phyloP scores from a whole-genome alignment of 1,139 yeast species.

The Kodamaea arcana region DNA sequence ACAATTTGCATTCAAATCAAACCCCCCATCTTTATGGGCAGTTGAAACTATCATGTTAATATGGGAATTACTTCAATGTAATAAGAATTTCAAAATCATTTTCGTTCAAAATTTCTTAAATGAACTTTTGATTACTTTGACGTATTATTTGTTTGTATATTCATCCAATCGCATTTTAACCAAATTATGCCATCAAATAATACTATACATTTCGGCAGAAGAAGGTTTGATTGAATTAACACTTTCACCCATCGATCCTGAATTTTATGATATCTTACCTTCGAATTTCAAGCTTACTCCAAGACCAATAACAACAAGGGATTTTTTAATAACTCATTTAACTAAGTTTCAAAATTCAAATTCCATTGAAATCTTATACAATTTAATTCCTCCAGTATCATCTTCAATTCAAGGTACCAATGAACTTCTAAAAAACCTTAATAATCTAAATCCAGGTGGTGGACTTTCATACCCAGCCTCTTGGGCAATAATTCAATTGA shows the following conservation, averaged over 20 bases:
- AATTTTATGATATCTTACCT: constrained; percentile 47
- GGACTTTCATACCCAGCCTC: constrained; percentile 63
- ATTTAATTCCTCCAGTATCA: constrained; percentile 49
- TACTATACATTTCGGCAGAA: constrained; percentile 60
- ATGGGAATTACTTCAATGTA: constrained; percentile 79
- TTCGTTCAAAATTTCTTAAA: constrained; percentile 47
- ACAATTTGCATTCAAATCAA: constrained; percentile 15
- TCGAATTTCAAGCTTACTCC: constrained; percentile 36
- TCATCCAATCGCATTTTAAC: constrained; percentile 43
- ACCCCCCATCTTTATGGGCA: constrained; percentile 46
- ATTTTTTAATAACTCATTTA: constrained; percentile 54
- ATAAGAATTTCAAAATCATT: constrained; percentile 47
- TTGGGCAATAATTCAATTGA: constrained; percentile 50
- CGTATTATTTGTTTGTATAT: constrained; percentile 56
- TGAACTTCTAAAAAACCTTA: constrained; percentile 19
- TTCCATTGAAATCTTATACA: constrained; percentile 55
- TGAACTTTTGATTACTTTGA: constrained; percentile 51
- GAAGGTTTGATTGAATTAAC: constrained; percentile 33
- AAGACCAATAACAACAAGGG: constrained; percentile 51
- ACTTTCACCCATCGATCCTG: constrained; percentile 36
- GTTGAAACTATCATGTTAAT: constrained; percentile 56
- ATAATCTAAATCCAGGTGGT: constrained; percentile 33
- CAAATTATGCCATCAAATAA: constrained; percentile 55
- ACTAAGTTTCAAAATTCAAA: constrained; percentile 44
- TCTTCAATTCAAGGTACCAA: constrained; percentile 1